Evolutionary conservation across 495 filamentous ascomycete genomes (phyloP).

Genomic region (Podospora pseudocomata): DNA sequence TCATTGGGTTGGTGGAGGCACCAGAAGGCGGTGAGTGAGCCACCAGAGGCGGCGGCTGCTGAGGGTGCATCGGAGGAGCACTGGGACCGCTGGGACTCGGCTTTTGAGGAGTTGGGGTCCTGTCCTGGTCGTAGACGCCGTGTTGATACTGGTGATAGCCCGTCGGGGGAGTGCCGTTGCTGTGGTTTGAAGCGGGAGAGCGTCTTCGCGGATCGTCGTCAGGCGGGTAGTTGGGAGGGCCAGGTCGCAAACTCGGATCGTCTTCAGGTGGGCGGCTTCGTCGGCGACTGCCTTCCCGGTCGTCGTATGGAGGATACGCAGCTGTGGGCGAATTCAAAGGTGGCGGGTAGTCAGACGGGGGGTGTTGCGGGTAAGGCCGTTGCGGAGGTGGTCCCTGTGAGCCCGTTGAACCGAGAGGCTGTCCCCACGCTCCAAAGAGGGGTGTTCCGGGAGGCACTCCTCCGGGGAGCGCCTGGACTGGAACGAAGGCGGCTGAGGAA

Average conservation of each 20-base stretch:
- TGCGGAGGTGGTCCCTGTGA: constrained; percentile 23
- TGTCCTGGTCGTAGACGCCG: constrained; percentile 24
- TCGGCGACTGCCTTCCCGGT: constrained; percentile 34
- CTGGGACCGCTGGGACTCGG: constrained; percentile 27
- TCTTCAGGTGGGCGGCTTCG: constrained; percentile 38
- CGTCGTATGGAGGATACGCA: constrained; percentile 39
- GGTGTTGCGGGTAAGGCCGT: constrained; percentile 18
- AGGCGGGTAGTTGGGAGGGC: constrained; percentile 41
- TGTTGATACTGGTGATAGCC: constrained; percentile 31
- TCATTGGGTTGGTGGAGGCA: constrained; percentile 38
- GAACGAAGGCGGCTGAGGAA: constrained; percentile 46
- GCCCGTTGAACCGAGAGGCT: constrained; percentile 28
- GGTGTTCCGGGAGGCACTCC: constrained; percentile 48
- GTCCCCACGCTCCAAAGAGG: constrained; percentile 49
- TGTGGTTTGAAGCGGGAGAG: constrained; percentile 43
- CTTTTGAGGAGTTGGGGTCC: constrained; percentile 24
- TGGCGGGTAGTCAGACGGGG: constrained; percentile 26
- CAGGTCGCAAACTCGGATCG: constrained; percentile 40
- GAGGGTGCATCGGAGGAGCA: constrained; percentile 4
- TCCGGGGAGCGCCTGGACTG: constrained; percentile 45
- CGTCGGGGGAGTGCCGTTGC: constrained; percentile 39
- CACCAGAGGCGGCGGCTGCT: constrained; percentile 10
- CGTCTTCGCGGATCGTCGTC: constrained; percentile 46
- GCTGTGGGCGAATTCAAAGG: constrained; percentile 31
- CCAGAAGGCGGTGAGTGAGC: constrained; percentile 4